Base-by-base conservation (phyloP, 1,284 basidiomycete species). In the Apiotrichum akiyoshidainum region DNA sequence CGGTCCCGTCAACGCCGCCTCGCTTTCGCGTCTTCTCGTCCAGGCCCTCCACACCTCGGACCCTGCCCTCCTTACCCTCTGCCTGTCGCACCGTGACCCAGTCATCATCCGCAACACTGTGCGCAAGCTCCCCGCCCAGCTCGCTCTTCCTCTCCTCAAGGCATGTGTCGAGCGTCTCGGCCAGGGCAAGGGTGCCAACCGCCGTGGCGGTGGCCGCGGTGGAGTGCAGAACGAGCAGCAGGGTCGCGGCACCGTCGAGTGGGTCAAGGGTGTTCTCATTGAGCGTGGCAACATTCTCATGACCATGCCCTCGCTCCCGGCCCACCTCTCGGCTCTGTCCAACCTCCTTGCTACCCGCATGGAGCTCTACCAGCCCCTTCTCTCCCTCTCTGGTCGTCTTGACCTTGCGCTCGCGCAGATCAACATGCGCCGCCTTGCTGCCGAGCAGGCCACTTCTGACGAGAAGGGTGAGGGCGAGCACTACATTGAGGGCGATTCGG, bases 1-100 rank as follows among this genome's bases (percentile, higher is more conserved):
- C 48, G 73, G 73, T 9, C 79, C 85, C 21, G 84, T 90, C 42
- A 90, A 90, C 46, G 87, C 91, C 1, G 87, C 88, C 60, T 96
- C 95, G 1, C 84, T 99, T 55, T 92, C 95, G 26, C 88, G 93
- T 54, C 94, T 95, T 16, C 83, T 99, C 50, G 91, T 95, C 52
- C 96, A 99, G 79, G 95, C 96, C 0, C 80, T 99, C 48, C 95
- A 99, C 75, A 97, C 95, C 3, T 89, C 89, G 21, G 96, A 99
- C 80, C 85, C 88, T 0, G 85, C 87, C 8, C 80, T 99, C 42
- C 81, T 99, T 58, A 92, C 96, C 70, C 87, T 88, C 33, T 97
- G 93, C 79, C 80, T 99, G 35, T 76, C 79, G 19, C 92, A 98
- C 78, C 89, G 91, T 19, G 87, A 96, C 66, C 81, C 84, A 11